These are phyloP conservation scores for Astrocystis sublimbata DNA, from an alignment of 495 filamentous ascomycete species.

Conservation along the genomic window DNA sequence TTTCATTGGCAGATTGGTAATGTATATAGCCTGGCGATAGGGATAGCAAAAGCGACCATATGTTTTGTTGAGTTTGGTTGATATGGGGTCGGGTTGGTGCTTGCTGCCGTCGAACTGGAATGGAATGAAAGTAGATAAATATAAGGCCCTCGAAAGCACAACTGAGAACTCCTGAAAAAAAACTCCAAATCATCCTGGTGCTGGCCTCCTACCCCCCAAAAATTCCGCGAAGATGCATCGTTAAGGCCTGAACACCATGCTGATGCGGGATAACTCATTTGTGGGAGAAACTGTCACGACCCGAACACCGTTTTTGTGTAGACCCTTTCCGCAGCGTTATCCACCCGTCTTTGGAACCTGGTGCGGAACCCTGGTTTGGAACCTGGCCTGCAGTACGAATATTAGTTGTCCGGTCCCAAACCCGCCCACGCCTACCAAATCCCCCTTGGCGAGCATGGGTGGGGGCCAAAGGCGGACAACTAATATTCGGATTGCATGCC, in stretches of 20 bases:
- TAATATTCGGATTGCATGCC: too few species aligned
- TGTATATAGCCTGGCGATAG: neutral
- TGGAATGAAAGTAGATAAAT: constrained; percentile 18
- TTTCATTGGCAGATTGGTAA: neutral
- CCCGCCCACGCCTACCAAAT: too few species aligned
- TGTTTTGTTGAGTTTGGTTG: too few species aligned
- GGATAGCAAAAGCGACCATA: too few species aligned
- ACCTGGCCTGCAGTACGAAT: too few species aligned
- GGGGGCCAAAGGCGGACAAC: too few species aligned
- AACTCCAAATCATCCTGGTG: constrained; percentile 29
- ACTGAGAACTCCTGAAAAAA: constrained; percentile 35
- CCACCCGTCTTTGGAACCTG: too few species aligned
- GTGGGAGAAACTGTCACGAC: constrained; percentile 31
- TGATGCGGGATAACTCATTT: constrained; percentile 39
- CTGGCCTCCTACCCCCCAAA: constrained; percentile 17
- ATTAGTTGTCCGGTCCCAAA: too few species aligned
- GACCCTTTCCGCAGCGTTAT: constrained; percentile 16
- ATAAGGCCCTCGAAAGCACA: too few species aligned
- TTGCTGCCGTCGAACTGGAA: constrained; percentile 26
- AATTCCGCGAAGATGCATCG: constrained; percentile 31
- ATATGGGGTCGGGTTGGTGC: too few species aligned
- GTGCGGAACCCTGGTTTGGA: too few species aligned
- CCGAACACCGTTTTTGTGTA: constrained; percentile 32
- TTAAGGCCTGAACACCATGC: constrained; percentile 42
- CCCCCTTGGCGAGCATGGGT: too few species aligned